A percentile compares a stretch with the other conserved stretches of the same genome.
Evolutionary conservation across 2,329 filamentous ascomycete species (phyloP).

Genomic region (Orbilia oligospora): DNA sequence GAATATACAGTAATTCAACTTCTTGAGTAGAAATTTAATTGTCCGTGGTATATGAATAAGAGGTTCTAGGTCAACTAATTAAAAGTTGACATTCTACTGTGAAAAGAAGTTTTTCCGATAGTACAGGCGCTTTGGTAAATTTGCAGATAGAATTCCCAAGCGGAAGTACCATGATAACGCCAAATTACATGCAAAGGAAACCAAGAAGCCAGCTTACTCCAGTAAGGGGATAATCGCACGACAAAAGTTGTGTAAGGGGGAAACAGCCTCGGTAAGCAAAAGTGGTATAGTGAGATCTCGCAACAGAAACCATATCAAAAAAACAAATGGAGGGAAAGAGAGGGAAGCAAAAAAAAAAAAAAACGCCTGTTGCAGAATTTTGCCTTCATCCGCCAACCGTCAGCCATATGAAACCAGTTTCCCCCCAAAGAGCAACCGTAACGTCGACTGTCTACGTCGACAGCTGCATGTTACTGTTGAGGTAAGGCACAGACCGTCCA

Average conservation of each 20-base stretch:
- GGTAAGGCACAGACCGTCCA: constrained; percentile 12
- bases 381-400: constrained; percentile 30
- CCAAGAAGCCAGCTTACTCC: constrained; percentile 47
- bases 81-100: neutral
- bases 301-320: constrained; percentile 13
- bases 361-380: constrained; percentile 45
- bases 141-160: constrained; percentile 33
- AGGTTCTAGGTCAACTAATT: neutral
- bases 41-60: neutral
- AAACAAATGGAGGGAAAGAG: constrained; percentile 26
- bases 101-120: neutral
- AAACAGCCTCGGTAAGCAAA: constrained; percentile 40
- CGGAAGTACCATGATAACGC: constrained; percentile 48
- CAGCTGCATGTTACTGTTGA: constrained; percentile 9
- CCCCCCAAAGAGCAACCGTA: constrained; percentile 18
- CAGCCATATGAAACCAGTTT: constrained; percentile 12
- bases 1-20: neutral
- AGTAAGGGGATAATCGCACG: constrained; percentile 24
- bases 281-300: constrained; percentile 51
- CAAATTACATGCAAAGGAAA: constrained; percentile 55
- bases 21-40: neutral
- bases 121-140: constrained; percentile 22
- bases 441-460: constrained; percentile 21
- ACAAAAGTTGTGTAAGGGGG: constrained; percentile 20
- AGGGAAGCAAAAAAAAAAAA: constrained; percentile 33